phyloP scores from a whole-genome alignment of 371 early-diverging fungal species.

The Racocetra persica region DNA sequence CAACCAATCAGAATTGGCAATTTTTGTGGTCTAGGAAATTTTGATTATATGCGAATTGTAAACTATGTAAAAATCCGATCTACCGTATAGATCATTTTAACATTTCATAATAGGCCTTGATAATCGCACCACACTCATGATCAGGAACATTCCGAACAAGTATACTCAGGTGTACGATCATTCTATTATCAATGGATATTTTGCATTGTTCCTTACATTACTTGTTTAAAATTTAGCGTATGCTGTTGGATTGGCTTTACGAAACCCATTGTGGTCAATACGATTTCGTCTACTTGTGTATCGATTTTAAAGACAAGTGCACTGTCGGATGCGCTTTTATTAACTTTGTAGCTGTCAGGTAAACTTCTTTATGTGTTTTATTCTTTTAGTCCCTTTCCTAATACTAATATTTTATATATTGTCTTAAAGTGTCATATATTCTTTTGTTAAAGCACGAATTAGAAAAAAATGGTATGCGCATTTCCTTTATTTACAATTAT shows the following conservation, averaged over 20 bases:
- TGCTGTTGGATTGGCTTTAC: slow-evolving; percentile 83
- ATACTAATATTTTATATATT: not conserved
- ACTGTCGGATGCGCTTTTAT: slow-evolving; percentile 93
- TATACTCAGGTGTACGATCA: slow-evolving; percentile 66
- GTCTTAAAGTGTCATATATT: slow-evolving; percentile 59
- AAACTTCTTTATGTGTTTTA: slow-evolving; percentile 44
- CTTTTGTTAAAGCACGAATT: slow-evolving; percentile 78
- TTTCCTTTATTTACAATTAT: not conserved
- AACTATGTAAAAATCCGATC: too few relatives aligned
- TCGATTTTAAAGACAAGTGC: slow-evolving; percentile 90
- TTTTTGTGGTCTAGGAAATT: not conserved
- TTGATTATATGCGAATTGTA: not conserved
- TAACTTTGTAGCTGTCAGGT: slow-evolving; percentile 76
- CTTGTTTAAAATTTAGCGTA: slow-evolving; percentile 55
- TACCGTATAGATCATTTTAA: too few relatives aligned
- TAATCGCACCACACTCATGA: slow-evolving; percentile 87
- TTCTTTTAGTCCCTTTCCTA: too few relatives aligned
- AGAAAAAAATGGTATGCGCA: slow-evolving; percentile 76
- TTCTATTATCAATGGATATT: not conserved
- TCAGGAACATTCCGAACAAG: slow-evolving; percentile 93
- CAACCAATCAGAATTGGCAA: too few relatives aligned
- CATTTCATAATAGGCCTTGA: slow-evolving; percentile 56
- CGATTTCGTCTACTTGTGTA: slow-evolving; percentile 90
- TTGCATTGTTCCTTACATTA: slow-evolving; percentile 15
- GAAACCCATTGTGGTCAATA: slow-evolving; percentile 76